Evolutionary conservation across 768 basidiomycete species (phyloP), one percentile per base, ranked within the genome.

Genomic region (Neoboletus magnificus): DNA sequence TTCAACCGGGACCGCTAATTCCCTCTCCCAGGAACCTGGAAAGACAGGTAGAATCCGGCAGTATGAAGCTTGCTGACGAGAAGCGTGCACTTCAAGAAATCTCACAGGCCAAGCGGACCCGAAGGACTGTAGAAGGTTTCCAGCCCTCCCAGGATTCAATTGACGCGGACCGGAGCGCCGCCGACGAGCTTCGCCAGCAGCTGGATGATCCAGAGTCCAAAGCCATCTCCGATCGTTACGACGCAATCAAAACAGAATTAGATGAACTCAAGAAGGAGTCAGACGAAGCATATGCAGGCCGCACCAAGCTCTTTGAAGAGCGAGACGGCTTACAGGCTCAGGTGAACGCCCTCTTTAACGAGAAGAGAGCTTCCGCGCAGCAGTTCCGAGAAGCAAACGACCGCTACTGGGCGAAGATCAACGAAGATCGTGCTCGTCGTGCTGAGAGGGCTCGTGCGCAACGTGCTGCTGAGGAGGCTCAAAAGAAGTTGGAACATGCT

Each of bases 1-100:
- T 53, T 44, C 22, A 27, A 55, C 45, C 40, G 39, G 10, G 5
- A 12, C 35, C 43, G 52, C 61, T 55, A 4, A 60, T 22, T 23
- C 18, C 41, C 57, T 58, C 54, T 32, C 45, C 51, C 65, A 95
- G 93, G 63, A 78, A 86, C 57, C 77, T 97, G 56, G 91, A 98
- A 48, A 87, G 83, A 66, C 90, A 93, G 69, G 86, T 99, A 50
- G 96, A 98, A 68, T 91, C 91, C 5, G 96, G 96, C 25, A 83
- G 65, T 55, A 80, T 99, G 81, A 97, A 92, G 69, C 80, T 98
- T 55, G 93, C 86, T 27, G 95, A 97, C 54, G 97, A 99, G 74
- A 98, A 97, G 75, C 87, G 93, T 49, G 91, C 94, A 5, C 80
- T 99, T n/a, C 81, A 83, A 61, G 96, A 98, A 64, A 96, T 99